Percentiles rank a stretch among this genome's conserved stretches.
phyloP scores from a whole-genome alignment of 345 rosid species.

The Syzygium oleosum region DNA sequence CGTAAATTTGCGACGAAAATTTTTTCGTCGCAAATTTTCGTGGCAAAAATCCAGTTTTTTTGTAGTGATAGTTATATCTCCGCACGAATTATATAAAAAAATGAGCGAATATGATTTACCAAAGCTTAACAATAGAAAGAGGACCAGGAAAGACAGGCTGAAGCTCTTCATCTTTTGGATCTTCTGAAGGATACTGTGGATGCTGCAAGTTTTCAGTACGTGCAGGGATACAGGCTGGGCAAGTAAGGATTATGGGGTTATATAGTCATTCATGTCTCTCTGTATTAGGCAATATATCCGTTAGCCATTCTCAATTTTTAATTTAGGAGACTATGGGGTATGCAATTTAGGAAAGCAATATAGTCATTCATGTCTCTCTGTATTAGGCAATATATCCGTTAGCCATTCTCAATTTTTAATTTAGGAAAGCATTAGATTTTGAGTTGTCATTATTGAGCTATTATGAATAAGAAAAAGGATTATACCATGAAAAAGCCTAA shows the following conservation, averaged over 20 bases:
- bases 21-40: too few relatives aligned
- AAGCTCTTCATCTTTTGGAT: background rate
- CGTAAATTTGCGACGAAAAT: too few relatives aligned
- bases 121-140: background rate
- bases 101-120: background rate
- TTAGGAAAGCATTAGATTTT: background rate
- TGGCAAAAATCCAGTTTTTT: too few relatives aligned
- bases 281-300: too few relatives aligned
- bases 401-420: background rate
- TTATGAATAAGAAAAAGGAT: background rate
- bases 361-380: background rate
- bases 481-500: too few relatives aligned
- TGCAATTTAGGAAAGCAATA: background rate
- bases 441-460: background rate
- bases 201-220: background rate
- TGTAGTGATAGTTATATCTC: too few relatives aligned
- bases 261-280: background rate
- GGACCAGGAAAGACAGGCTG: background rate
- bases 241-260: background rate
- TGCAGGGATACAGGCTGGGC: background rate
- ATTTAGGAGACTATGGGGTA: background rate
- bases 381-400: too few relatives aligned
- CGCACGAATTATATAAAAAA: background rate
- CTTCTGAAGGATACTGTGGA: background rate
- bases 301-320: background rate